A percentile compares a stretch with the other conserved stretches of the same genome.
These are phyloP conservation scores for Lepidium aucheri DNA, from an alignment of 345 rosid species.

Conservation along the genomic window DNA sequence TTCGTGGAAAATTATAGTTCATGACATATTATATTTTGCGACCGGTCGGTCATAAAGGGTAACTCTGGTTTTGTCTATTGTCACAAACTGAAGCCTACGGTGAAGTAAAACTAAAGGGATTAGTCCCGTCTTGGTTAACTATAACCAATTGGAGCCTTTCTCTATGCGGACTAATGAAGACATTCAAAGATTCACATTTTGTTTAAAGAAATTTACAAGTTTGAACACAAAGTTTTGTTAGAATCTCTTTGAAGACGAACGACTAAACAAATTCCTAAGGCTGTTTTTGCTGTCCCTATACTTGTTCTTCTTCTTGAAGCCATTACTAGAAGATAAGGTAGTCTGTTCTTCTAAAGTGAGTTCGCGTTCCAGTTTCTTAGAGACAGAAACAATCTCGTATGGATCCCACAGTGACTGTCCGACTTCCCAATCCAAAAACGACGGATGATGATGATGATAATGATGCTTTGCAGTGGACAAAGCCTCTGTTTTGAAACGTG, in stretches of 20 bases:
- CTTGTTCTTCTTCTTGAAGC: conserved; percentile 23
- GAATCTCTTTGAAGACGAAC: conserved; percentile 46
- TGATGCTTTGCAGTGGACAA: conserved; percentile 8
- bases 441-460: not conserved
- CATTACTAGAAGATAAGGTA: conserved; percentile 12
- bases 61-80: too few relatives aligned
- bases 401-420: conserved; percentile 65
- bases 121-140: not conserved
- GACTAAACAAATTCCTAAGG: conserved; percentile 54
- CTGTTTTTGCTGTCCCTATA: conserved; percentile 46
- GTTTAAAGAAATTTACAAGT: not conserved
- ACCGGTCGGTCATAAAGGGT: too few relatives aligned
- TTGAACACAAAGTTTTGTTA: not conserved
- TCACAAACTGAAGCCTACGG: too few relatives aligned
- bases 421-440: conserved; percentile 52
- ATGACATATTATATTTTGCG: too few relatives aligned
- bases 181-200: too few relatives aligned
- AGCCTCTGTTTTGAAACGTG: conserved; percentile 70
- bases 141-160: too few relatives aligned
- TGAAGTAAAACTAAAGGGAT: not conserved
- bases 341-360: conserved; percentile 32
- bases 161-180: too few relatives aligned
- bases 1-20: too few relatives aligned
- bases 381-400: conserved; percentile 56
- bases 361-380: conserved; percentile 53